Conservation (phyloP, 331 rosid genomes). For the Stylosanthes scabra region DNA sequence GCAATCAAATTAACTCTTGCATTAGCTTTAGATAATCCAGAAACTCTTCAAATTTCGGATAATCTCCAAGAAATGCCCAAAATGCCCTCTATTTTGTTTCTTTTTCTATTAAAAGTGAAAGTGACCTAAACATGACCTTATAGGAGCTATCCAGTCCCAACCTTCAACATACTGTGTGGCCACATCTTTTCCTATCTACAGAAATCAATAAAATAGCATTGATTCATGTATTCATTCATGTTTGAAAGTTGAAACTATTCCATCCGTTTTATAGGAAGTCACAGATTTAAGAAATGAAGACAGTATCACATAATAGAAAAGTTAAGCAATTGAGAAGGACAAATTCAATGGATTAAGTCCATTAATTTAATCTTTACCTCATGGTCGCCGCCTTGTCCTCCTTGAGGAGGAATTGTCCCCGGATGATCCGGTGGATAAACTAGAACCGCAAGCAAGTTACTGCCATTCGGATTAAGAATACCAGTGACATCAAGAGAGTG, state of each 20-base stretch:
- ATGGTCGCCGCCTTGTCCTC: conserved; percentile 99
- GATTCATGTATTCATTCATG: not conserved
- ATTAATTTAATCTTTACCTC: conserved; percentile 58
- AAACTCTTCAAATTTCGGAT: conserved; percentile 33
- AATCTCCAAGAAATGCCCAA: not conserved
- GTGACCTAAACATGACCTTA: conserved; percentile 70
- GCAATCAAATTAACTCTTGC: conserved; percentile 41
- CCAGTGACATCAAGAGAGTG: conserved; percentile 87
- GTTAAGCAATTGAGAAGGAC: conserved; percentile 22
- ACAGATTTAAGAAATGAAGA: not conserved
- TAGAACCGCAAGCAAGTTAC: conserved; percentile 86
- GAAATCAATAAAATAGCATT: conserved; percentile 15
- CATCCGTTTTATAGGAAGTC: not conserved
- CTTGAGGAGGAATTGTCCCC: conserved; percentile 74
- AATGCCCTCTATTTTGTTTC: conserved; percentile 6
- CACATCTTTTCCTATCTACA: conserved; percentile 96
- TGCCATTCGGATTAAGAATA: conserved; percentile 66
- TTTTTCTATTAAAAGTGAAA: conserved; percentile 11
- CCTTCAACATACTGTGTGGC: conserved; percentile 93
- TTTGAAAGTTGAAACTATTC: too few species aligned
- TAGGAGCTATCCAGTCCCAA: conserved; percentile 98
- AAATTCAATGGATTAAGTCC: conserved; percentile 3
- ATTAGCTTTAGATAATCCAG: conserved; percentile 23
- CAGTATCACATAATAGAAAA: conserved; percentile 1
- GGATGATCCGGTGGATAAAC: conserved; percentile 98